Conservation (phyloP, 2,329 filamentous ascomycete species). For the Blastomyces silverae region DNA sequence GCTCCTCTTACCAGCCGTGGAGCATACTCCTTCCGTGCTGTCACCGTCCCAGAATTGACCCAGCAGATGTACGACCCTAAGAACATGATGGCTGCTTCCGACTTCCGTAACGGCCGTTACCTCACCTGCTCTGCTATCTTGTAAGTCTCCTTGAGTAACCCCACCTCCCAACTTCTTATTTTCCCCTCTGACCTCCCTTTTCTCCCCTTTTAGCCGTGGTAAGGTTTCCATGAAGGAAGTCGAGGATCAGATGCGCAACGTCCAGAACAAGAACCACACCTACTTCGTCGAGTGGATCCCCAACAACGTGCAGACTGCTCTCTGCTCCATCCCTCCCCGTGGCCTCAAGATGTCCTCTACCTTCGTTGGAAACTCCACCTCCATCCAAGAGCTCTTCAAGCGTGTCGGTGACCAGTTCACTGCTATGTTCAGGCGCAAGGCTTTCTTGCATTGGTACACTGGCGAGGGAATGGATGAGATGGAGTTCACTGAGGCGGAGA, state of each 20-base stretch:
- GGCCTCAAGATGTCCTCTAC: conserved; percentile 99
- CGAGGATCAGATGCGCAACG: conserved; percentile 99
- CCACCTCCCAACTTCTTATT: background rate
- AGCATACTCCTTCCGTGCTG: conserved; percentile 91
- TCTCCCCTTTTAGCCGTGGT: conserved; percentile 61
- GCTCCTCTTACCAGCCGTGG: conserved; percentile 92
- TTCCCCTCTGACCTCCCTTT: background rate
- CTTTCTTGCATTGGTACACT: conserved; percentile 99
- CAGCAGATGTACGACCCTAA: conserved; percentile 99
- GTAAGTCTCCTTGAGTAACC: conserved; percentile 39
- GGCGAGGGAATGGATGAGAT: conserved; percentile 99
- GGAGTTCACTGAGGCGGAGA: conserved; percentile 99
- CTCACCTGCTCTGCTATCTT: conserved; percentile 99
- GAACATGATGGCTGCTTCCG: conserved; percentile 99
- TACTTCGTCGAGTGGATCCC: conserved; percentile 99
- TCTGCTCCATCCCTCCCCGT: conserved; percentile 96
- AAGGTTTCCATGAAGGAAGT: conserved; percentile 99
- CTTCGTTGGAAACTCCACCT: conserved; percentile 98
- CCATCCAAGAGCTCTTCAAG: conserved; percentile 99
- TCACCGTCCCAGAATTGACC: conserved; percentile 95
- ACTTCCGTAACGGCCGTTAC: conserved; percentile 99
- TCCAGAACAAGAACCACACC: conserved; percentile 98
- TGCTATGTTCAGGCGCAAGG: conserved; percentile 99
- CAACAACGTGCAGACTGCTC: conserved; percentile 99
- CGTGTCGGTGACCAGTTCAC: conserved; percentile 99